Evolutionary conservation across 208 protist species (phyloP).

Genomic region (Crithidia fasciculata): DNA sequence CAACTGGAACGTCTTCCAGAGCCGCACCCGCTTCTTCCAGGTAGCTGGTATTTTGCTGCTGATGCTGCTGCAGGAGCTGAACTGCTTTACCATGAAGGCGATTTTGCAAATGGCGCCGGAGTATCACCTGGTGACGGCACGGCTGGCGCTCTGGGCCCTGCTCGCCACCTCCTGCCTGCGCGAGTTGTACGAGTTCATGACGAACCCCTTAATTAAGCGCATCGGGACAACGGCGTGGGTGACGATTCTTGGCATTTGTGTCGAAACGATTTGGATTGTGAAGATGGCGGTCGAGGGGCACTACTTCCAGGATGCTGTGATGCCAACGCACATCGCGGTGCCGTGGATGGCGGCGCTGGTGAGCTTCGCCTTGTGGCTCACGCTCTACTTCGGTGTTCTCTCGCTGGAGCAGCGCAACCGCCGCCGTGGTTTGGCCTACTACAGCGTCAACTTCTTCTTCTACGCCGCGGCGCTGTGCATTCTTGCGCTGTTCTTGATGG

Average conservation of each 20-base stretch:
- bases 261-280: constrained; percentile 79
- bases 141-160: constrained; percentile 89
- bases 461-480: constrained; percentile 55
- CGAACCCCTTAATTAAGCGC: constrained; percentile 69
- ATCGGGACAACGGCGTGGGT: constrained; percentile 93
- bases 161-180: constrained; percentile 86
- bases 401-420: constrained; percentile 44
- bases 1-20: constrained; percentile 91
- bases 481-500: constrained; percentile 78
- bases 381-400: constrained; percentile 77
- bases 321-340: constrained; percentile 71
- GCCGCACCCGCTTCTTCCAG: constrained; percentile 74
- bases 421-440: constrained; percentile 27
- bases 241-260: constrained; percentile 59
- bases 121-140: constrained; percentile 87
- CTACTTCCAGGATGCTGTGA: constrained; percentile 73
- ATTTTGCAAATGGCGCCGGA: constrained; percentile 91
- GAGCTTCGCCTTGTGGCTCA: constrained; percentile 65
- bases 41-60: constrained; percentile 64
- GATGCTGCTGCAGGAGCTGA: constrained; percentile 94
- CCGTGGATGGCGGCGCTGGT: constrained; percentile 72
- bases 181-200: constrained; percentile 95
- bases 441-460: constrained; percentile 62
- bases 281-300: constrained; percentile 76
- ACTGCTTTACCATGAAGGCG: constrained; percentile 97